Percentiles rank a stretch among this genome's conserved stretches.
These are phyloP conservation scores for Yarrowia deformans DNA, from an alignment of 805 yeast species.

Conservation along the genomic window DNA sequence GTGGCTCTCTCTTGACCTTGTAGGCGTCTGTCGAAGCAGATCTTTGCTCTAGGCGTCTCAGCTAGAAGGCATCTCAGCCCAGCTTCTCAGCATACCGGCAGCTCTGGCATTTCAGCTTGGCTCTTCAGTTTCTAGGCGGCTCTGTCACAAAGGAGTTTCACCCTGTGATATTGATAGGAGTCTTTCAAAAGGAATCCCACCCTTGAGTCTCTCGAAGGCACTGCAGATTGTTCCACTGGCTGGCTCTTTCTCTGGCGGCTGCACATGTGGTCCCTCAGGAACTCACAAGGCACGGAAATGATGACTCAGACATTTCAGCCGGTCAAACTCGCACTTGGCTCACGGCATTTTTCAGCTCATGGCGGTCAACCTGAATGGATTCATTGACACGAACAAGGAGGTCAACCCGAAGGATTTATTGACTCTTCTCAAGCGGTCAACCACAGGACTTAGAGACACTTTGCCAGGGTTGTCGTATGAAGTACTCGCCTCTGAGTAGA, in stretches of 20 bases:
- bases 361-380: conserved; percentile 10
- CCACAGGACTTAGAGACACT: conserved; percentile 1
- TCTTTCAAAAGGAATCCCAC: neutral
- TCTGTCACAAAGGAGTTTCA: no score
- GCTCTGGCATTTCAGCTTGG: conserved; percentile 20
- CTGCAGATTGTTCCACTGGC: neutral
- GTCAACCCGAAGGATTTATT: conserved; percentile 10
- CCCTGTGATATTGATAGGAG: neutral
- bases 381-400: conserved; percentile 11
- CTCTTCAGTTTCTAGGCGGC: conserved; percentile 19
- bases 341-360: conserved; percentile 10
- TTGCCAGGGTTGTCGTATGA: neutral
- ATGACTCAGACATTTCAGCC: neutral
- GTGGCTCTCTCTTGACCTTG: conserved; percentile 5
- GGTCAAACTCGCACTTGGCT: neutral
- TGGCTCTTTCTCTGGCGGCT: conserved; percentile 8
- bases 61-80: conserved; percentile 10
- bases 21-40: conserved; percentile 11
- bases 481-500: neutral
- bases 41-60: conserved; percentile 15
- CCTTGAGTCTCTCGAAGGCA: conserved; percentile 6
- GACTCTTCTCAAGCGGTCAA: conserved; percentile 16
- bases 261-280: conserved; percentile 10
- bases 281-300: conserved; percentile 17
- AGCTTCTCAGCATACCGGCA: conserved; percentile 1